These are phyloP conservation scores for Sclerotinia spermophila DNA, from an alignment of 2,329 filamentous ascomycete species.

Conservation along the genomic window DNA sequence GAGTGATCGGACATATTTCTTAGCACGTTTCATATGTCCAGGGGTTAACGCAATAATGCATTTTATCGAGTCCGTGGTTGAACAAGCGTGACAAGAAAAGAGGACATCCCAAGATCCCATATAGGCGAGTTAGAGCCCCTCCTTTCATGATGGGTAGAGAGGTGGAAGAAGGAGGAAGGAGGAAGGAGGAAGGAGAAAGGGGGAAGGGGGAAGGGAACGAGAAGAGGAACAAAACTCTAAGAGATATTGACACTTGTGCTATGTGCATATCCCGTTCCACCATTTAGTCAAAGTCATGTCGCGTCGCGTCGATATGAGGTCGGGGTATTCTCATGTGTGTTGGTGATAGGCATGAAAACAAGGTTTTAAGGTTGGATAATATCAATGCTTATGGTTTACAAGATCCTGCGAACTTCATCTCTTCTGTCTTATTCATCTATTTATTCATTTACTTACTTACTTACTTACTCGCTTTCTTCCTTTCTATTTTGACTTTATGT, in stretches of 20 bases:
- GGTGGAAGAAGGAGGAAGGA: not conserved
- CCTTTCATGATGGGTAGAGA: not conserved
- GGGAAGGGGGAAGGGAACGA: not conserved
- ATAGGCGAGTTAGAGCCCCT: not conserved
- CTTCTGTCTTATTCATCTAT: no score
- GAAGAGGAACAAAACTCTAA: not conserved
- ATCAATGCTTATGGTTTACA: not conserved
- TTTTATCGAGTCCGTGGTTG: not conserved
- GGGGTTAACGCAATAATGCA: conserved; percentile 7
- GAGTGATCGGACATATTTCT: not conserved
- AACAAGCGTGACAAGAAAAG: not conserved
- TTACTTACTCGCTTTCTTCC: no score
- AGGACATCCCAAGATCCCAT: not conserved
- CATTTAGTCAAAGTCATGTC: not conserved
- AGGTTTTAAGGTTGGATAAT: not conserved
- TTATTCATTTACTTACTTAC: no score
- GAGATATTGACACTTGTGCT: not conserved
- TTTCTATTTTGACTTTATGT: not conserved
- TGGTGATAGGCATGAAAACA: not conserved
- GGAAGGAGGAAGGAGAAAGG: no score
- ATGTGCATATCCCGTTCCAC: not conserved
- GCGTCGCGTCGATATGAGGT: not conserved
- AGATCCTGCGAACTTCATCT: not conserved
- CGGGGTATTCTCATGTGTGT: not conserved
- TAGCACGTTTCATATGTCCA: conserved; percentile 4